Evolutionary conservation across 352 stramenopile species (phyloP), one percentile per base, ranked within the genome.

Genomic region (Pythium brachiatum): DNA sequence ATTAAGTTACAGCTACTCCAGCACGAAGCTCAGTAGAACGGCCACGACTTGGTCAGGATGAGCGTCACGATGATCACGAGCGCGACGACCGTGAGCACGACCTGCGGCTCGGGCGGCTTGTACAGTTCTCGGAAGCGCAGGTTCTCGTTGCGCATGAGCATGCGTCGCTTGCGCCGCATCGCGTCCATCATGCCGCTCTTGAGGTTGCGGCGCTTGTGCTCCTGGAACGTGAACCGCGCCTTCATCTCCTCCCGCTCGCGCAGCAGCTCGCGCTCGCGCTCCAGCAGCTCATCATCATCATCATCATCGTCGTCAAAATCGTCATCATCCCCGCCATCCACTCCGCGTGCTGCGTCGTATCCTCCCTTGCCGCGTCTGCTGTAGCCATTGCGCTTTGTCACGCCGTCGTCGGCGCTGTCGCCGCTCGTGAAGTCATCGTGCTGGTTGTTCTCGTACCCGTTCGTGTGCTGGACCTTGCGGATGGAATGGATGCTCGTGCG

Each of bases 91-190:
- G 78, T 70, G 31, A 88, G n/a, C 57, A 93, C 51, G 52, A 87
- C 84, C 32, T 79, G 75, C 9, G 78, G 79, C 66, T 93, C 84
- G 0, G 84, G 84, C 2, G 81, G 63, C 43, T 76, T 77, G 72
- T 91, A 90, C 8, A 93, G 63, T 53, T 91, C 80, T 6, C 80
- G 81, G 59, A 92, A 91, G 59, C 80, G 84, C 54, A 93, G 58
- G 60, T 90, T 91, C 63, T 91, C 75, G 51, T 83, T 88, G 64
- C 73, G 77, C 58, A 74, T 69, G 53, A 90, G 64, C 72, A 90
- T 69, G 6, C 77, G 81, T 31, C 79, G 76, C 60, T 90, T 90
- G 51, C 77, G 73, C 31, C 71, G 71, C 73, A 92, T 78, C 3
- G 77, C 65, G 29, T 69, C 69, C 39, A 83, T 57, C 31, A 86